phyloP scores from a whole-genome alignment of 495 filamentous ascomycete genomes.

The Talaromyces ruber region DNA sequence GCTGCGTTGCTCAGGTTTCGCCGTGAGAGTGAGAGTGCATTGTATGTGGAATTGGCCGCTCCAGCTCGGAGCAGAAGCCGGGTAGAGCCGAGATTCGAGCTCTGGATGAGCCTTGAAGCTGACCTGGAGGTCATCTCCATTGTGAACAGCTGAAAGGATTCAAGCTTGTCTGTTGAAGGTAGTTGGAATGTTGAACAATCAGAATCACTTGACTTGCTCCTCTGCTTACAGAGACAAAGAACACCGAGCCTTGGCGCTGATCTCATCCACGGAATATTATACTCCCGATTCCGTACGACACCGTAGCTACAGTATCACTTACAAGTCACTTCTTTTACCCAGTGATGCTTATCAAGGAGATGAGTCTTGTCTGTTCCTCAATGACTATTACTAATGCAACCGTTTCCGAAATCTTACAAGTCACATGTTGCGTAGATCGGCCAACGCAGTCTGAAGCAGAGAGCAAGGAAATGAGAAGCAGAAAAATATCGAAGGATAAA shows the following conservation, averaged over 20 bases:
- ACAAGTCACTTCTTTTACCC: background rate
- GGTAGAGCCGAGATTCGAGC: constrained; percentile 6
- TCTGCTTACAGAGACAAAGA: background rate
- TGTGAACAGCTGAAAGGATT: constrained; percentile 6
- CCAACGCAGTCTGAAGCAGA: background rate
- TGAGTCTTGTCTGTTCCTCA: constrained; percentile 1
- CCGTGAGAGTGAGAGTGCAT: constrained; percentile 15
- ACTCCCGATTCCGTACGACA: background rate
- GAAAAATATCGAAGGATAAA: constrained; percentile 7
- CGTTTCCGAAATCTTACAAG: constrained; percentile 8
- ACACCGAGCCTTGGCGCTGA: background rate
- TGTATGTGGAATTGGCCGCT: background rate
- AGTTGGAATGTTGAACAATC: background rate
- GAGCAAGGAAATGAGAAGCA: constrained; percentile 13
- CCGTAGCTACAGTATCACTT: too few species aligned
- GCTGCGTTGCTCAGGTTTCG: constrained; percentile 27
- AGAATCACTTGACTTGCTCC: background rate
- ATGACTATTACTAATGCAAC: constrained; percentile 4
- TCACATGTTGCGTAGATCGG: background rate
- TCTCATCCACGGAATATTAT: background rate
- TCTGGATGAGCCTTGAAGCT: constrained; percentile 27
- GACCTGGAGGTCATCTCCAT: constrained; percentile 36
- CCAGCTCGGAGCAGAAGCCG: constrained; percentile 11
- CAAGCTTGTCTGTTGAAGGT: background rate
- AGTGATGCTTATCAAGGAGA: background rate